Conservation (phyloP, 2,329 filamentous ascomycete species). For the Aspergillus pseudoterreus region DNA sequence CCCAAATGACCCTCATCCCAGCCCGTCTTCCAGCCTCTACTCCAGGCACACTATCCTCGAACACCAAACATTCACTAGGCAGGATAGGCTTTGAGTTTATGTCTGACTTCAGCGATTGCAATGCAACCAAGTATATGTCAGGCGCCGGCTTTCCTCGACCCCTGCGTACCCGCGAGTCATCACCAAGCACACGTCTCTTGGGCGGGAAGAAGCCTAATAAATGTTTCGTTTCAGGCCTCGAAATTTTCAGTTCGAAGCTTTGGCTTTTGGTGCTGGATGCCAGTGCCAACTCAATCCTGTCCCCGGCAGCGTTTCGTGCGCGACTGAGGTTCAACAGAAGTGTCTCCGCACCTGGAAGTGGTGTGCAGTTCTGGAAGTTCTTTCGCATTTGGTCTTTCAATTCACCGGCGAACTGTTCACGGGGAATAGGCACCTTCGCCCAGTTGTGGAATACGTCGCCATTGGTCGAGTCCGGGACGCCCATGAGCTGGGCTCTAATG, state of each 20-base stretch:
- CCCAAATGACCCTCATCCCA: conserved; percentile 34
- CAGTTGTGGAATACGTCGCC: conserved; percentile 29
- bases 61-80: conserved; percentile 31
- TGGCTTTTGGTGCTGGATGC: conserved; percentile 20
- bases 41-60: conserved; percentile 31
- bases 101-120: conserved; percentile 15
- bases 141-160: conserved; percentile 25
- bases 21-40: conserved; percentile 30
- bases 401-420: conserved; percentile 30
- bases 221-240: conserved; percentile 15
- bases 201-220: conserved; percentile 15
- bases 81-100: conserved; percentile 11
- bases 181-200: conserved; percentile 14
- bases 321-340: conserved; percentile 16
- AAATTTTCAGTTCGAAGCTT: conserved; percentile 21
- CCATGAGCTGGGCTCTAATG: conserved; percentile 22
- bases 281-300: conserved; percentile 19
- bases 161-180: conserved; percentile 18
- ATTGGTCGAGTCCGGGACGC: conserved; percentile 21
- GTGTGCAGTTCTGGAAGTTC: conserved; percentile 25
- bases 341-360: conserved; percentile 18
- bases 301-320: conserved; percentile 10
- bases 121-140: conserved; percentile 24
- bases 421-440: conserved; percentile 25
- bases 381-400: conserved; percentile 21